Conservation (phyloP, 148 eudicot genomes). For the Dianthus caryophyllus region DNA sequence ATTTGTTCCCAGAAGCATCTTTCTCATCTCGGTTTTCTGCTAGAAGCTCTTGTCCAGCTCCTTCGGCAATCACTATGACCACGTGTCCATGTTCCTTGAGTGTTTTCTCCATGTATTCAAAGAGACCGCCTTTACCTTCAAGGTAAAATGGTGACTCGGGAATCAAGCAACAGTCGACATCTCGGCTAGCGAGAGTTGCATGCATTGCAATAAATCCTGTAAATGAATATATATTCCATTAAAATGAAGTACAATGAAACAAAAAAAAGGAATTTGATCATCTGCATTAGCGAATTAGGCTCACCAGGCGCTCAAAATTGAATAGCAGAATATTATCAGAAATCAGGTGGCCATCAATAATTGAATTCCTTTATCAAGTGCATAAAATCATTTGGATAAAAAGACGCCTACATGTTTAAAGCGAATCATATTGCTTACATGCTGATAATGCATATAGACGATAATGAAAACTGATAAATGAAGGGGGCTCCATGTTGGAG, state of each 20-base stretch:
- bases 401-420: neutral
- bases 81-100: conserved; percentile 93
- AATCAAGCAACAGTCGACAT: conserved; percentile 95
- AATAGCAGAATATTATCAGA: neutral
- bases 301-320: neutral
- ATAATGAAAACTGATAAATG: neutral
- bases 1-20: conserved; percentile 92
- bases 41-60: conserved; percentile 94
- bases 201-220: conserved; percentile 97
- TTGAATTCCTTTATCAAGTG: neutral
- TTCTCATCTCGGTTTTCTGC: conserved; percentile 43
- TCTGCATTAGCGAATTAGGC: neutral
- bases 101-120: conserved; percentile 63
- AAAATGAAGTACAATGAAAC: neutral
- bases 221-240: conserved; percentile 7
- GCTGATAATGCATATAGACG: neutral
- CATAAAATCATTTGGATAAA: neutral
- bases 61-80: conserved; percentile 98
- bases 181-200: conserved; percentile 96
- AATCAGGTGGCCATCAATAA: neutral
- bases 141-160: conserved; percentile 95
- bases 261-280: conserved; percentile 4
- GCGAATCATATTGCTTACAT: neutral
- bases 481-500: neutral
- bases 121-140: conserved; percentile 85